Conservation (phyloP, 257 asterid species). For the Sherardia arvensis region DNA sequence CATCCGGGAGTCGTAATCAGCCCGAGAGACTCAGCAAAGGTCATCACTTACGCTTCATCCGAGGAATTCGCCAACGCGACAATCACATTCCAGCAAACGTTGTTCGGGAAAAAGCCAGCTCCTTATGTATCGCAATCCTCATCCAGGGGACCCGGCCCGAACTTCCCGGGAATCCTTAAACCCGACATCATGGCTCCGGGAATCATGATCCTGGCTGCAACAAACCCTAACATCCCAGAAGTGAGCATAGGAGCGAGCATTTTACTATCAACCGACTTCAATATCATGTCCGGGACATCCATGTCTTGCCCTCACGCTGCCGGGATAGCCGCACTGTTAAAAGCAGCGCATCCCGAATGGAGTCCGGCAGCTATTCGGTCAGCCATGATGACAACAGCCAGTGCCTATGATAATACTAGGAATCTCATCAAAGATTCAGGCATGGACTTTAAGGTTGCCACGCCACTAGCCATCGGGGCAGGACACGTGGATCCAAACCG, state of each 20-base stretch:
- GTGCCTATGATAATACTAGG: slow-evolving; percentile 7
- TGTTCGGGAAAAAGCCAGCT: slow-evolving; percentile 8
- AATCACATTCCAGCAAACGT: slow-evolving; percentile 11
- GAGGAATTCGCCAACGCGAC: neutral
- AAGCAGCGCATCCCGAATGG: slow-evolving; percentile 18
- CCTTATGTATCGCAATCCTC: slow-evolving; percentile 6
- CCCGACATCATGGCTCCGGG: slow-evolving; percentile 21
- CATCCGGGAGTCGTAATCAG: slow-evolving; percentile 5
- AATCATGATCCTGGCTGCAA: slow-evolving; percentile 6
- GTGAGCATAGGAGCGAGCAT: neutral
- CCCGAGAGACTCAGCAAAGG: slow-evolving; percentile 6
- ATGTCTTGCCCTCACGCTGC: slow-evolving; percentile 22
- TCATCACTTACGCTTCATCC: slow-evolving; percentile 7
- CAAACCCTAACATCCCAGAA: neutral
- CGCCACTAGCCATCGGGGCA: slow-evolving; percentile 11
- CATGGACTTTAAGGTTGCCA: neutral
- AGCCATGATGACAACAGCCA: slow-evolving; percentile 20
- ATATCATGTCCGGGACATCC: slow-evolving; percentile 1
- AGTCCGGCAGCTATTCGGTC: slow-evolving; percentile 21
- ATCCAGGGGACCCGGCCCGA: slow-evolving; percentile 12
- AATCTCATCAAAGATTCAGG: slow-evolving; percentile 12
- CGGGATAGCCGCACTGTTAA: slow-evolving; percentile 17
- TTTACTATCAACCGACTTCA: slow-evolving; percentile 5
- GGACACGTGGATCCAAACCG: slow-evolving; percentile 8
- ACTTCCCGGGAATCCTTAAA: slow-evolving; percentile 5